Evolutionary conservation across 768 basidiomycete genomes (phyloP), one percentile per base, ranked within the genome.

Genomic region (Pleurotus djamor): DNA sequence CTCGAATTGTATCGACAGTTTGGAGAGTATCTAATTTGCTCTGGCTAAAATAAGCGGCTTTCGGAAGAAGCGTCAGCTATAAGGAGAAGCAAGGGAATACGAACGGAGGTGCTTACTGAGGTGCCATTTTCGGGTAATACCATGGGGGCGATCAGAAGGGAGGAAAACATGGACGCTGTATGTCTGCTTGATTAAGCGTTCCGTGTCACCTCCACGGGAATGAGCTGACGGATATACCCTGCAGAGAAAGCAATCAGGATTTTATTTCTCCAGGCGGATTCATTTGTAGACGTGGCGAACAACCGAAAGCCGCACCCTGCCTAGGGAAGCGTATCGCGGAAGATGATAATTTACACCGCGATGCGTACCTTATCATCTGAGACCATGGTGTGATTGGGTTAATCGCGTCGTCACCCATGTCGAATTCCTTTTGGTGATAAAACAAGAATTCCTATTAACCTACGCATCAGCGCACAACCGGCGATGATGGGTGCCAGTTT

Each of bases 31-130:
- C 87, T 60, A 92, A 75, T 58, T 82, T 88, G 66, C 84, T 84
- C 66, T 90, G 90, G 65, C 88, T 91, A 71, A 91, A 93, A 77
- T 93, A 93, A 49, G 91, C 91, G 61, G 91, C 91, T 93, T 67
- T 37, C 59, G 50, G 62, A 45, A 52, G 71, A 66, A 75, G 71
- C 72, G 68, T 69, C 33, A 33, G 63, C 63, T 50, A 43, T 36
- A 48, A 58, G 58, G 45, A 58, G 52, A 63, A 58, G 38, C 58
- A 21, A 36, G 16, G 44, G 44, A 58, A 68, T 60, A 51, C 21
- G 21, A 28, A 28, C 21, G 21, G 43, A 48, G 45, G 54, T 54
- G 73, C 88, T 68, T 67, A 92, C 91, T 92, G 34, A 93, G 78
- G 66, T 93, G 91, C 91, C 91, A 92, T 67, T 93, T 93, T 55